Conservation (phyloP, 768 basidiomycete genomes). For the Phanerochaete sordida region DNA sequence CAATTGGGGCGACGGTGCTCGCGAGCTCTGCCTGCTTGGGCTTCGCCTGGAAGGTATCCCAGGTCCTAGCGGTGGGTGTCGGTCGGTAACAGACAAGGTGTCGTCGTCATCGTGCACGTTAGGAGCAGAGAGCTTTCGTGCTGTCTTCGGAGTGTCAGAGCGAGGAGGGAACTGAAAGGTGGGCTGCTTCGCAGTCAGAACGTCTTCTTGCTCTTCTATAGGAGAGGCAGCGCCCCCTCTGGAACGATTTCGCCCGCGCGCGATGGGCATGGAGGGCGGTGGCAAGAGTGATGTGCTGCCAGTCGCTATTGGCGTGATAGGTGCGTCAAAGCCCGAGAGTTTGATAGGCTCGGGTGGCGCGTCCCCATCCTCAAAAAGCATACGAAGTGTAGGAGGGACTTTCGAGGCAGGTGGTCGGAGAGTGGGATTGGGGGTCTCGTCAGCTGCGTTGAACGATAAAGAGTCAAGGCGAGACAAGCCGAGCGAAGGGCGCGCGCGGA, state of each 20-base stretch:
- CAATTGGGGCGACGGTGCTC: neutral
- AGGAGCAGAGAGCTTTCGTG: conserved; percentile 28
- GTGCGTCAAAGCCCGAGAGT: conserved; percentile 32
- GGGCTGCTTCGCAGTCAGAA: conserved; percentile 41
- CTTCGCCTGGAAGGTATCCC: conserved; percentile 19
- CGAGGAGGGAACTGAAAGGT: conserved; percentile 53
- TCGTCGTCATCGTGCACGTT: conserved; percentile 25
- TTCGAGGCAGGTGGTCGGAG: conserved; percentile 46
- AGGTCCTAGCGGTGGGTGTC: conserved; percentile 22
- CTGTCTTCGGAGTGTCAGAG: conserved; percentile 27
- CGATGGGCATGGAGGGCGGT: conserved; percentile 32
- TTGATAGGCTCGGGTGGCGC: conserved; percentile 39
- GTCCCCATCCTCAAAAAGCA: conserved; percentile 66
- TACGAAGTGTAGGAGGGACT: conserved; percentile 74
- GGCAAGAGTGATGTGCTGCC: conserved; percentile 21
- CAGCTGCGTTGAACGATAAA: conserved; percentile 16
- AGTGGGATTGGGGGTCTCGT: conserved; percentile 36
- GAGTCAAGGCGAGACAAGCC: conserved; percentile 7
- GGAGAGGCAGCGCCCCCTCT: conserved; percentile 26
- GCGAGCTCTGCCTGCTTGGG: conserved; percentile 1
- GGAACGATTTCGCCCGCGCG: conserved; percentile 28
- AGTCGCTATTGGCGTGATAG: conserved; percentile 1
- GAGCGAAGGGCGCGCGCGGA: conserved; percentile 40
- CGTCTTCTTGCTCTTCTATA: conserved; percentile 37
- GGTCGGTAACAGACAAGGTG: conserved; percentile 10